These are phyloP conservation scores for Metroxylon sagu DNA, from an alignment of 176 grass and related monocot genomes.

Conservation along the genomic window DNA sequence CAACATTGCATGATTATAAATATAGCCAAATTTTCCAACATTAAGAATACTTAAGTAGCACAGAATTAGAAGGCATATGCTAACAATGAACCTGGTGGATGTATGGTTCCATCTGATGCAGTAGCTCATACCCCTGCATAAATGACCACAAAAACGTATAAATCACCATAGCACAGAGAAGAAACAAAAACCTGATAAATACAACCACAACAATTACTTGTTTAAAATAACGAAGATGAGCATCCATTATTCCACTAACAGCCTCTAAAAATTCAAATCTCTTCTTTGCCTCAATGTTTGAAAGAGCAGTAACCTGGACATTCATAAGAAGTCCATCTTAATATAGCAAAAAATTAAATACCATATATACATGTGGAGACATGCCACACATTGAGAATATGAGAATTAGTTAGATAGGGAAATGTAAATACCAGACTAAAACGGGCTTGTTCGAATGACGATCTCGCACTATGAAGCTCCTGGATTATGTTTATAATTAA, in stretches of 20 bases:
- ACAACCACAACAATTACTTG: constrained; percentile 56
- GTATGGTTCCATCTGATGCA: constrained; percentile 98
- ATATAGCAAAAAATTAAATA: constrained; percentile 2
- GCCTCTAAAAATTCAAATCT: constrained; percentile 99
- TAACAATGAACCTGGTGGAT: constrained; percentile 77
- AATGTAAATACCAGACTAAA: constrained; percentile 59
- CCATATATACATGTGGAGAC: too few species aligned
- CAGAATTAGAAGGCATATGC: neutral
- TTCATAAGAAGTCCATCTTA: constrained; percentile 16
- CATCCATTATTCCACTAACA: constrained; percentile 99
- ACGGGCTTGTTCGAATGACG: constrained; percentile 97
- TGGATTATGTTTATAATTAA: constrained; percentile 26
- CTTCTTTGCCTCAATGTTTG: constrained; percentile 98
- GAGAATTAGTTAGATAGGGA: too few species aligned
- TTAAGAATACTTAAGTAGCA: too few species aligned
- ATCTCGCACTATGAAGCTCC: constrained; percentile 89
- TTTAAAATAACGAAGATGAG: constrained; percentile 99
- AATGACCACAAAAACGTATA: constrained; percentile 28
- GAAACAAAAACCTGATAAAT: constrained; percentile 18
- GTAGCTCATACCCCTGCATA: constrained; percentile 88
- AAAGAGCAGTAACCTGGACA: constrained; percentile 80
- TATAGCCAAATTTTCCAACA: too few species aligned
- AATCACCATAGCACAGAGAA: constrained; percentile 25
- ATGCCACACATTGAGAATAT: too few species aligned
- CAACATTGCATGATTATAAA: too few species aligned